These are phyloP conservation scores for Taphrina betulina DNA, from an alignment of 1,139 yeast genomes.

Conservation along the genomic window DNA sequence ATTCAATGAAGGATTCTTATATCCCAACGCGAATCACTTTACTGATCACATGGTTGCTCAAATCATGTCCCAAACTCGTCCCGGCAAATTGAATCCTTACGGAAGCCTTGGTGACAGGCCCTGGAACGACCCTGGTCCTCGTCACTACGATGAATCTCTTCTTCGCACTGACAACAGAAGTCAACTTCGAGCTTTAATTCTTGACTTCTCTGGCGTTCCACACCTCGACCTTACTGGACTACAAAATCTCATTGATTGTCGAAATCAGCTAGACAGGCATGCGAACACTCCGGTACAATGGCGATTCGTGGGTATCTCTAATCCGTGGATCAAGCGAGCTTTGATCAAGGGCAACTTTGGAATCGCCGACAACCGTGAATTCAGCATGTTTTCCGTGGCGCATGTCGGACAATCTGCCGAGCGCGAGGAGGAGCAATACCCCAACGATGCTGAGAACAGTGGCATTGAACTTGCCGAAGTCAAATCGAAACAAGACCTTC, in stretches of 20 bases:
- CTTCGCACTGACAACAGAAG: slow-evolving; percentile 58
- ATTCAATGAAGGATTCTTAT: slow-evolving; percentile 75
- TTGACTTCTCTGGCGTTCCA: slow-evolving; percentile 77
- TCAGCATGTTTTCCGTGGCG: slow-evolving; percentile 28
- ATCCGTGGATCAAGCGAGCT: slow-evolving; percentile 83
- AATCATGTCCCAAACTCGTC: slow-evolving; percentile 59
- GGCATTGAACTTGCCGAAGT: slow-evolving; percentile 5
- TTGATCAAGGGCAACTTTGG: slow-evolving; percentile 81
- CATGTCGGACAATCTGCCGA: slow-evolving; percentile 12
- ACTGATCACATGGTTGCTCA: slow-evolving; percentile 68
- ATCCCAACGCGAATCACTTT: slow-evolving; percentile 76
- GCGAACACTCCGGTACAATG: slow-evolving; percentile 84
- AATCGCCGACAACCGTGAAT: slow-evolving; percentile 42
- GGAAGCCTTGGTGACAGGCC: slow-evolving; percentile 68
- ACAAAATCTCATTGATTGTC: slow-evolving; percentile 72
- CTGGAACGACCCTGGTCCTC: slow-evolving; percentile 88
- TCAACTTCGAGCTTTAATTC: slow-evolving; percentile 63
- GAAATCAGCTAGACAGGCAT: slow-evolving; percentile 68
- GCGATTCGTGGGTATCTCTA: slow-evolving; percentile 80
- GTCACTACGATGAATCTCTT: slow-evolving; percentile 38
- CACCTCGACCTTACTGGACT: slow-evolving; percentile 76
- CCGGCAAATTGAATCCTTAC: slow-evolving; percentile 55
- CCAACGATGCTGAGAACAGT: slow-evolving; percentile 18
- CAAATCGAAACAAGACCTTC: slow-evolving; percentile 1
- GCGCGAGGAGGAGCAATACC: background rate